Evolutionary conservation across 2,329 filamentous ascomycete species (phyloP).

Genomic region (Amesomyces nigricolor): DNA sequence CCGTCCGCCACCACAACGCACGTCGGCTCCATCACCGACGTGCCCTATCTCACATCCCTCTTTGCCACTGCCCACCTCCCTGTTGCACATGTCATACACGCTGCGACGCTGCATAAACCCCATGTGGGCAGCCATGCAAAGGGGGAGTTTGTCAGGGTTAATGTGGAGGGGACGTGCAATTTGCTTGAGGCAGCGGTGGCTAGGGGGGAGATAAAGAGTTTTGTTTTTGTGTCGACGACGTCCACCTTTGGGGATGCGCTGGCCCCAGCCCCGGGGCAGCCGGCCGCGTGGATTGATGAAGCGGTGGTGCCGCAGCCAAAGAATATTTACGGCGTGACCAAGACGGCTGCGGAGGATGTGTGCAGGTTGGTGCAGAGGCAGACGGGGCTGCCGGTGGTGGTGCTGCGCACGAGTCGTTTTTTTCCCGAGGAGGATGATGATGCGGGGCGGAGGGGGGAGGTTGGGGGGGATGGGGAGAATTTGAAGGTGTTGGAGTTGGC

Average conservation of each 20-base stretch:
- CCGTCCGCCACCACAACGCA: conserved; percentile 33
- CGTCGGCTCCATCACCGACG: conserved; percentile 36
- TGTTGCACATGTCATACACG: conserved; percentile 39
- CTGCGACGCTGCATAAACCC: conserved; percentile 44
- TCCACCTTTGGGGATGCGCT: conserved; percentile 41
- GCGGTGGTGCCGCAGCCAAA: conserved; percentile 37
- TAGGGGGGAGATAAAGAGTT: conserved; percentile 17
- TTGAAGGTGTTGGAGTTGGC: conserved; percentile 45
- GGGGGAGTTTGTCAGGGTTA: conserved; percentile 39
- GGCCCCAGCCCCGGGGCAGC: conserved; percentile 31
- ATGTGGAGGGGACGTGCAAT: conserved; percentile 39
- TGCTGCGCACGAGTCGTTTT: conserved; percentile 45
- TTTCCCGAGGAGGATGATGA: conserved; percentile 46
- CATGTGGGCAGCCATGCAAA: conserved; percentile 42
- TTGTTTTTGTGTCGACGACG: conserved; percentile 43
- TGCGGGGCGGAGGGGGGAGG: conserved; percentile 32
- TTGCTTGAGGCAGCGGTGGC: conserved; percentile 38
- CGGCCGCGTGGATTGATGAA: conserved; percentile 43
- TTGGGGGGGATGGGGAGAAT: conserved; percentile 36
- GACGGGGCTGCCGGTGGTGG: conserved; percentile 36
- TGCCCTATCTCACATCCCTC: conserved; percentile 30
- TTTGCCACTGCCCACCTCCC: conserved; percentile 26
- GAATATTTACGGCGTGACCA: conserved; percentile 46
- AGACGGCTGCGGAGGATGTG: conserved; percentile 44
- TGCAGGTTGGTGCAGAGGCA: conserved; percentile 39